These are phyloP conservation scores for Pythium scleroteichum DNA, from an alignment of 352 stramenopile species.

Conservation along the genomic window DNA sequence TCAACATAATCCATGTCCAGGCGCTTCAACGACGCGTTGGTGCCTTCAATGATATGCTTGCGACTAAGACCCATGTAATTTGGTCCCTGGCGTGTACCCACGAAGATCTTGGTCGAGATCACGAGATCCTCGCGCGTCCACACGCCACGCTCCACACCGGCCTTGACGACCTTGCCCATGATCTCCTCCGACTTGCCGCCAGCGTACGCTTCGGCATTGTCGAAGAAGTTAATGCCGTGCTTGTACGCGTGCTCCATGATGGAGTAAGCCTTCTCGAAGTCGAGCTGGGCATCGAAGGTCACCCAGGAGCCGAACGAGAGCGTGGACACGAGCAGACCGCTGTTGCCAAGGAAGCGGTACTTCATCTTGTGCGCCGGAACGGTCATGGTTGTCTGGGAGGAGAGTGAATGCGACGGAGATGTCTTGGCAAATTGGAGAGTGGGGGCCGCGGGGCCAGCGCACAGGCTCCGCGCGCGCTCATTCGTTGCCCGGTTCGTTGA, in stretches of 20 bases:
- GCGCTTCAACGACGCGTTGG: conserved; percentile 59
- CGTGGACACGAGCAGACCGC: conserved; percentile 47
- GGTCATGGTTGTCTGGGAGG: conserved; percentile 24
- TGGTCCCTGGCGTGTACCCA: conserved; percentile 39
- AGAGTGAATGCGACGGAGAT: conserved; percentile 7
- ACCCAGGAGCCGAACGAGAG: conserved; percentile 59
- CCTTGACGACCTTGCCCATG: conserved; percentile 61
- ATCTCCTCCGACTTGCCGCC: conserved; percentile 49
- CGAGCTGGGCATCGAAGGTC: conserved; percentile 49
- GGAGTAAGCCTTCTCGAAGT: conserved; percentile 58
- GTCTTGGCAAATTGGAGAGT: conserved; percentile 3
- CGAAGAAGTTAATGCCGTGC: conserved; percentile 67
- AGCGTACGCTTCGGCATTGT: conserved; percentile 61
- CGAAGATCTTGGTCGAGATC: conserved; percentile 72
- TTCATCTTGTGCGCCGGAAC: conserved; percentile 45
- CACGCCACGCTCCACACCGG: conserved; percentile 42
- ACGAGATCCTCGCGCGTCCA: conserved; percentile 63
- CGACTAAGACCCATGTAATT: conserved; percentile 45
- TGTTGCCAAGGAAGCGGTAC: conserved; percentile 59
- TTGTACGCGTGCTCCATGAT: conserved; percentile 68
- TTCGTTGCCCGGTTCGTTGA: no score
- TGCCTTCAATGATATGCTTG: conserved; percentile 64
- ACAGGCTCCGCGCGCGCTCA: no score
- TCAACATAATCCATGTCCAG: conserved; percentile 63
- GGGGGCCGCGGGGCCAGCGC: neutral